Conservation (phyloP, 495 filamentous ascomycete genomes). For the Echria macrotheca region DNA sequence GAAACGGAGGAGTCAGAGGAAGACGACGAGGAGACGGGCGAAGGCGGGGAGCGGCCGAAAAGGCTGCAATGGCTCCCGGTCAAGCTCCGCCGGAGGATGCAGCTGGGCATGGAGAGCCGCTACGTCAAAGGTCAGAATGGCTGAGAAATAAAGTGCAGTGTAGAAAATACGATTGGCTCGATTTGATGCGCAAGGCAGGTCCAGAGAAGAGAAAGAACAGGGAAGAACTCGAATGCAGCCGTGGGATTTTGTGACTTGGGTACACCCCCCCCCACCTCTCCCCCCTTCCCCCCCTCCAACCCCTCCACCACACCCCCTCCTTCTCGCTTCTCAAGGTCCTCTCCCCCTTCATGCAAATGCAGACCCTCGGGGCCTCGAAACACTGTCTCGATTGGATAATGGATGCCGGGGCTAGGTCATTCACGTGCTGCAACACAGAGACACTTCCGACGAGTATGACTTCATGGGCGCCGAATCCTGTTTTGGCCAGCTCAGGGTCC, state of each 20-base stretch:
- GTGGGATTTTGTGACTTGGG: too few species aligned
- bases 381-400: background rate
- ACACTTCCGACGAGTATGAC: constrained; percentile 15
- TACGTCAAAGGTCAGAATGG: constrained; percentile 29
- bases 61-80: constrained; percentile 23
- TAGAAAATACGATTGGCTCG: too few species aligned
- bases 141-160: too few species aligned
- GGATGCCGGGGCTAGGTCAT: background rate
- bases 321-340: background rate
- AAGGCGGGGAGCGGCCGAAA: constrained; percentile 2
- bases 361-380: too few species aligned
- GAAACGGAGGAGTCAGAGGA: constrained; percentile 24
- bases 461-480: constrained; percentile 22
- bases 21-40: constrained; percentile 17
- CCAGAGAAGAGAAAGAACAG: too few species aligned
- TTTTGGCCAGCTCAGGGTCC: constrained; percentile 12
- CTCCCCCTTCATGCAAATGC: background rate
- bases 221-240: background rate
- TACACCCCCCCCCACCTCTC: too few species aligned
- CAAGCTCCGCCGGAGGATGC: constrained; percentile 24
- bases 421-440: background rate
- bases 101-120: constrained; percentile 37
- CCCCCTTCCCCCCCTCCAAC: too few species aligned
- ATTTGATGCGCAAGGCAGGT: too few species aligned
- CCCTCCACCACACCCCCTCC: background rate